Conservation (phyloP, 2,329 filamentous ascomycete genomes). For the Phialophora tarda region DNA sequence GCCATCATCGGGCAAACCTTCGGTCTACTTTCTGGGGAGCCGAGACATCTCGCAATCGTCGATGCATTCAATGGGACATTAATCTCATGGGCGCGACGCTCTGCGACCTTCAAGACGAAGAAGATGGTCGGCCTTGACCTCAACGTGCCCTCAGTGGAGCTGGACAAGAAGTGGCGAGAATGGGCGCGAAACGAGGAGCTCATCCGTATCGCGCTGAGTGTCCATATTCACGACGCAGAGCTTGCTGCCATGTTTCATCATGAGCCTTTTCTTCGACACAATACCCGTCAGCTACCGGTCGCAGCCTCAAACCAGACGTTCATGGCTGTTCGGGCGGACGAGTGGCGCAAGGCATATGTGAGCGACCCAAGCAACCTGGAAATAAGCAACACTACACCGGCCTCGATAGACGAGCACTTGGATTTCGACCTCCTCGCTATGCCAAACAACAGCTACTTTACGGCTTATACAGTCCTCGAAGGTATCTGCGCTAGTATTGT, state of each 20-base stretch:
- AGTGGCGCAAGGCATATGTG: slow-evolving; percentile 33
- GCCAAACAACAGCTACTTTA: slow-evolving; percentile 33
- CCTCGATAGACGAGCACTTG: slow-evolving; percentile 29
- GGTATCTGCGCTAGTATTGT: slow-evolving; percentile 37
- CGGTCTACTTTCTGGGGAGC: slow-evolving; percentile 41
- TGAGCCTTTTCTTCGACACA: slow-evolving; percentile 35
- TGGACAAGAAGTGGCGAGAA: slow-evolving; percentile 37
- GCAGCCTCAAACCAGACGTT: slow-evolving; percentile 33
- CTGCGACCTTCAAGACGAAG: slow-evolving; percentile 38
- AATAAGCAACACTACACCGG: slow-evolving; percentile 17
- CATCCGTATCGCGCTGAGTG: slow-evolving; percentile 41
- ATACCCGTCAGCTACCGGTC: slow-evolving; percentile 30
- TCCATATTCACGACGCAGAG: slow-evolving; percentile 38
- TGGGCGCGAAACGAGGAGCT: slow-evolving; percentile 42
- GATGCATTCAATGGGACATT: slow-evolving; percentile 44
- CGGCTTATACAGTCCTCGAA: slow-evolving; percentile 37
- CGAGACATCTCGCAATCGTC: slow-evolving; percentile 41
- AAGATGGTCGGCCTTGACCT: slow-evolving; percentile 32
- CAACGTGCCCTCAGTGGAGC: slow-evolving; percentile 21
- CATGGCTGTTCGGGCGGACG: slow-evolving; percentile 31
- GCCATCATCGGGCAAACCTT: slow-evolving; percentile 44
- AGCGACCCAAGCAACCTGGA: slow-evolving; percentile 34
- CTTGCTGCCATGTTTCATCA: slow-evolving; percentile 38
- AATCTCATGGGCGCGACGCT: slow-evolving; percentile 42
- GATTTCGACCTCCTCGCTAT: slow-evolving; percentile 32